These are phyloP conservation scores for Grammothele lineata DNA, from an alignment of 768 basidiomycete genomes.

Conservation along the genomic window DNA sequence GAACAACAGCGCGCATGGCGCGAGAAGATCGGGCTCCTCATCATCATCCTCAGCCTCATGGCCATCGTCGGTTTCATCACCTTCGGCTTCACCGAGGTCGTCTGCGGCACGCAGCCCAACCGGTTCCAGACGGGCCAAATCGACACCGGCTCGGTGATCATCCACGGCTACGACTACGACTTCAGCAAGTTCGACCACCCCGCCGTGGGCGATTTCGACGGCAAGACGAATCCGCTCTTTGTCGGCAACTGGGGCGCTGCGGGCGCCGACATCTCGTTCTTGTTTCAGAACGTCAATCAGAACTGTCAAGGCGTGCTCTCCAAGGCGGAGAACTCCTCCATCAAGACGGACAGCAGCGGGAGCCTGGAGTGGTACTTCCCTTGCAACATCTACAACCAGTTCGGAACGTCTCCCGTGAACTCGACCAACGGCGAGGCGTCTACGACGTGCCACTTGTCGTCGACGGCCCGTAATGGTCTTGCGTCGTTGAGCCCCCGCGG, in stretches of 20 bases:
- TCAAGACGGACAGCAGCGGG: constrained; percentile 51
- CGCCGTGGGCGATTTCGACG: constrained; percentile 66
- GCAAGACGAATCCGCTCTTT: constrained; percentile 79
- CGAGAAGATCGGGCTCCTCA: constrained; percentile 93
- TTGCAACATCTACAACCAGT: constrained; percentile 86
- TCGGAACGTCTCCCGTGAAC: constrained; percentile 57
- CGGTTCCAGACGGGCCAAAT: constrained; percentile 79
- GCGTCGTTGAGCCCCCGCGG: constrained; percentile 54
- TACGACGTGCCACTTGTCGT: constrained; percentile 70
- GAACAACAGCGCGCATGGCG: constrained; percentile 97
- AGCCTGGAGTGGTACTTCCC: constrained; percentile 94
- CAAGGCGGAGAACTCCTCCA: constrained; percentile 63
- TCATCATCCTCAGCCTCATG: constrained; percentile 80
- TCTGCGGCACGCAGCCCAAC: constrained; percentile 85
- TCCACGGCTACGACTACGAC: constrained; percentile 93
- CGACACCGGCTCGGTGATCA: constrained; percentile 78
- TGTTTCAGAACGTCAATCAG: constrained; percentile 91
- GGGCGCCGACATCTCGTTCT: constrained; percentile 87
- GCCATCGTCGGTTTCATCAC: constrained; percentile 95
- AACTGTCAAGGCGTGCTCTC: constrained; percentile 78
- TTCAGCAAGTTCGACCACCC: constrained; percentile 87
- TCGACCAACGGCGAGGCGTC: constrained; percentile 58
- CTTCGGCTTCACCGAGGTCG: constrained; percentile 93
- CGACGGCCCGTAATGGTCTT: constrained; percentile 50
- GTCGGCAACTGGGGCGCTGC: constrained; percentile 71